Percentiles rank a stretch among this genome's conserved stretches.
phyloP scores from a whole-genome alignment of 306 rosid genomes.

The Clitoria ternatea region DNA sequence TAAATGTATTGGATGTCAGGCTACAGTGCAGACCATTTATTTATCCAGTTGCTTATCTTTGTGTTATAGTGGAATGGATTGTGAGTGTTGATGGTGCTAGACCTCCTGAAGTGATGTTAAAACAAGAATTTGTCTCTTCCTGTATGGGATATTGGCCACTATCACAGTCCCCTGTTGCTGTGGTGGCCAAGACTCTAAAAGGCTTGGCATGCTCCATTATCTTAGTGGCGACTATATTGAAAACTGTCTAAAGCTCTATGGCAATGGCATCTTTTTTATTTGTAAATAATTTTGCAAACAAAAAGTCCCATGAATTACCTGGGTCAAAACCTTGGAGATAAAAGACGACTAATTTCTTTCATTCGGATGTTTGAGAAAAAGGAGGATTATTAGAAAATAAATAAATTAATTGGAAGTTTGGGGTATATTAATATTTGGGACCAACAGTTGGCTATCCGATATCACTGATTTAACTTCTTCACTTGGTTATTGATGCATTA shows the following conservation, averaged over 20 bases:
- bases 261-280: neutral
- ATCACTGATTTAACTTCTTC: constrained; percentile 8
- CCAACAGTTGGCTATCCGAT: neutral
- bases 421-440: neutral
- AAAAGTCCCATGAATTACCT: neutral
- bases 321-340: neutral
- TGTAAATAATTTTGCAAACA: neutral
- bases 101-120: neutral
- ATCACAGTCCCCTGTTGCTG: neutral
- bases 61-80: no score
- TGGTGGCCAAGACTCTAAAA: neutral
- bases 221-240: neutral
- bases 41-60: no score
- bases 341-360: neutral
- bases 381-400: constrained; percentile 1
- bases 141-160: neutral
- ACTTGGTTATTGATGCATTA: neutral
- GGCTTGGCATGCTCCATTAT: neutral
- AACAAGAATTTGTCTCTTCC: neutral
- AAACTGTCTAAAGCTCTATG: neutral
- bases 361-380: neutral
- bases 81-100: neutral
- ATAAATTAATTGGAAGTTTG: neutral
- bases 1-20: neutral
- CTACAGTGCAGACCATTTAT: neutral